These are phyloP conservation scores for Penicillium sp. DNA, from an alignment of 2,329 filamentous ascomycete genomes.

Conservation along the genomic window DNA sequence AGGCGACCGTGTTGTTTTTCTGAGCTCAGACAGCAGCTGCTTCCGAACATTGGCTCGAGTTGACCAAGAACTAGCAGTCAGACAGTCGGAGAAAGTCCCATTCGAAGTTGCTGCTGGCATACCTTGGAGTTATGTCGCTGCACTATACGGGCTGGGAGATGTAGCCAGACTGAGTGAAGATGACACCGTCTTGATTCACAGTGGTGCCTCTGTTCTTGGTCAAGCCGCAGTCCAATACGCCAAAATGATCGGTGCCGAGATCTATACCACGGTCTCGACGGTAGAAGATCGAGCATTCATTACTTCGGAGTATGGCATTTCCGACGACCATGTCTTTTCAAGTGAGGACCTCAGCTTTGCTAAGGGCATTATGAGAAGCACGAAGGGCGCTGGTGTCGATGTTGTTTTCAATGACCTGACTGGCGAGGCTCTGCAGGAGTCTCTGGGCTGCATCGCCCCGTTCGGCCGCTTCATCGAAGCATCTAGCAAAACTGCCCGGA, in stretches of 20 bases:
- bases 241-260: conserved; percentile 6
- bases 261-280: conserved; percentile 16
- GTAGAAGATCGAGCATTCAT: conserved; percentile 9
- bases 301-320: conserved; percentile 8
- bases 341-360: conserved; percentile 10
- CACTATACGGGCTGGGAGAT: conserved; percentile 10
- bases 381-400: conserved; percentile 14
- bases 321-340: conserved; percentile 14
- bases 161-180: conserved; percentile 4
- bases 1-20: conserved; percentile 15
- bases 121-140: conserved; percentile 7
- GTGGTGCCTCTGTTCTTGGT: conserved; percentile 14
- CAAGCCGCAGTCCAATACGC: conserved; percentile 26
- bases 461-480: conserved; percentile 20
- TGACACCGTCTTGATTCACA: conserved; percentile 20
- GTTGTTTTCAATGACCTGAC: conserved; percentile 18
- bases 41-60: conserved; percentile 10
- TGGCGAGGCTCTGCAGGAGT: conserved; percentile 15
- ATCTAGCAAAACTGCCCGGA: neutral
- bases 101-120: conserved; percentile 11
- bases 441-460: conserved; percentile 14
- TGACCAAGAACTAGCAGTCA: conserved; percentile 1
- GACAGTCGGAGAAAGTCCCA: conserved; percentile 6
- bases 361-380: conserved; percentile 15
- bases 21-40: neutral